Conservation (phyloP, 495 filamentous ascomycete genomes). For the Penicillium silybi region DNA sequence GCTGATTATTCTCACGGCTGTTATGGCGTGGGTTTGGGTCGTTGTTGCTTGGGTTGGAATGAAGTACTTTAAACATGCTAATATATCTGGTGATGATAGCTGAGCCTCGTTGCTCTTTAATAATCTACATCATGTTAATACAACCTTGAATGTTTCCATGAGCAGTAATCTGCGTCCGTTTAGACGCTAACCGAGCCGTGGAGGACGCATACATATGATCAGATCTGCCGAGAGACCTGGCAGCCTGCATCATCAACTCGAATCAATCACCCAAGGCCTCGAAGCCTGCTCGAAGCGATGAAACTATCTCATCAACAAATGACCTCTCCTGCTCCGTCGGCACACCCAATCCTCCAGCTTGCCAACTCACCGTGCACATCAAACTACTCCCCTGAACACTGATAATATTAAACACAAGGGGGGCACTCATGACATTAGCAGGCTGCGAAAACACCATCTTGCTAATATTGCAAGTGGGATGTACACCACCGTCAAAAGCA, state of each 20-base stretch:
- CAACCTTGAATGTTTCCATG: neutral
- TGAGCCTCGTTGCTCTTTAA: slow-evolving; percentile 16
- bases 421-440: slow-evolving; percentile 19
- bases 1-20: slow-evolving; percentile 81
- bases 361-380: neutral
- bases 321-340: neutral
- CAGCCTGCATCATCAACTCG: too few relatives aligned
- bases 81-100: slow-evolving; percentile 63
- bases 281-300: neutral
- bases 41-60: slow-evolving; percentile 95
- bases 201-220: neutral
- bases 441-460: slow-evolving; percentile 31
- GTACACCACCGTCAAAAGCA: slow-evolving; percentile 15
- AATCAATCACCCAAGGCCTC: neutral
- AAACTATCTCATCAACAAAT: neutral
- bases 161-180: neutral
- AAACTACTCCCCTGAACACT: neutral
- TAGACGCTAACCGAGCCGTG: neutral
- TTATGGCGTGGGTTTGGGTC: slow-evolving; percentile 99
- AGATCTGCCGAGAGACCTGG: neutral
- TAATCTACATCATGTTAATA: neutral
- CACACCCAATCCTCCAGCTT: neutral
- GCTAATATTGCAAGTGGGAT: slow-evolving; percentile 10
- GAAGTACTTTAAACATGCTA: slow-evolving; percentile 98
- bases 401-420: slow-evolving; percentile 19